Evolutionary conservation across 2,329 filamentous ascomycete species (phyloP), one percentile per base, ranked within the genome.

Genomic region (Epichloe brachyelytri): DNA sequence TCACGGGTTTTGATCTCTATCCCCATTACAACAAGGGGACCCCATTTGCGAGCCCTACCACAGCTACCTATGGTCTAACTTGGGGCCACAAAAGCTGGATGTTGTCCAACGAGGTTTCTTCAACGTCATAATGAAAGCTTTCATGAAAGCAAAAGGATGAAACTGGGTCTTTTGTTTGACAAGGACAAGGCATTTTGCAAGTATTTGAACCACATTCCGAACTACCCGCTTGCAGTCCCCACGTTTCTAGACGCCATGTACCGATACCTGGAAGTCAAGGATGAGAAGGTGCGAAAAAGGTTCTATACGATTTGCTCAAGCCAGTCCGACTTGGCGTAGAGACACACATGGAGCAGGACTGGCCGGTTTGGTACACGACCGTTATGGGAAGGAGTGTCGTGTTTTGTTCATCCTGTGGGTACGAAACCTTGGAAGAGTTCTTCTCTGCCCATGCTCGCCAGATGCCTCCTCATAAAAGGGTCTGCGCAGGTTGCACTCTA

Each of bases 341-440:
- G 8, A 20, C 19, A 17, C 22, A 51, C 0, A 20, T 62, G 0
- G 50, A 55, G 0, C 7, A 43, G 0, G 62, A 66, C 22, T 59
- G 56, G 55, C 51, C 54, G 0, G 34, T 43, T 0, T 65, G 57
- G 43, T 68, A 65, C 49, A 47, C 48, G 1, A 4, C 50, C 0
- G n/a, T 45, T 5, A 64, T 66, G 63, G 62, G 56, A 0, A 43
- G 49, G 3, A 19, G 52, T 2, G 45, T 61, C 3, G 8, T 58
- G 0, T 66, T 65, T 38, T 70, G 67, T 48, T 59, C 55, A 0
- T 68, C 64, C 1, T 69, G 67, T 17, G 67, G 67, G 1, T 63
- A 66, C 47, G 57, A 64, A 22, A 60, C 60, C 34, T 51, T 63
- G 1, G 30, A 57, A n/a, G 62, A 67, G 4, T 65, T 69, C 26